Evolutionary conservation across 2,329 filamentous ascomycete species (phyloP).

Genomic region (Ophiocordyceps australis): DNA sequence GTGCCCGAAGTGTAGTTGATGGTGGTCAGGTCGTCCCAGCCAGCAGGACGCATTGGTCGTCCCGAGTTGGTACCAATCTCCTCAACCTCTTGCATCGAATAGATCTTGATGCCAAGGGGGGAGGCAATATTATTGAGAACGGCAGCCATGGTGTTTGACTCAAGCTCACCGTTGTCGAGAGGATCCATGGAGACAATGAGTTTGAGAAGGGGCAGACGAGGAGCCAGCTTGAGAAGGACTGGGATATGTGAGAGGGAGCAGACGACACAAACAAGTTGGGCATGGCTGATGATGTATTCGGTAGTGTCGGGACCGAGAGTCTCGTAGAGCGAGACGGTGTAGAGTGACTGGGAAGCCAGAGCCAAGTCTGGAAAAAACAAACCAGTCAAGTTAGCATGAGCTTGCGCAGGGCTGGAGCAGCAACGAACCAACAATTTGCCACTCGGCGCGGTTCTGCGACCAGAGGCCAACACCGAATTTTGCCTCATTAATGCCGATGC

Average conservation of each 20-base stretch:
- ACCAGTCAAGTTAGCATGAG: not conserved
- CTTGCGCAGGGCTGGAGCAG: not conserved
- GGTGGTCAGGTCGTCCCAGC: conserved; percentile 61
- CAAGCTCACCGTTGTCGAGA: conserved; percentile 59
- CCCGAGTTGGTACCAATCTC: conserved; percentile 55
- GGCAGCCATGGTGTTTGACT: conserved; percentile 61
- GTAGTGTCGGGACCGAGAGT: conserved; percentile 81
- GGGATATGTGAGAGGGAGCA: conserved; percentile 70
- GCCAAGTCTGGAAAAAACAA: conserved; percentile 46
- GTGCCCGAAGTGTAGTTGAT: conserved; percentile 87
- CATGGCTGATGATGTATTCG: conserved; percentile 92
- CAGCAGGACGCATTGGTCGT: conserved; percentile 52
- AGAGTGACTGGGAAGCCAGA: conserved; percentile 73
- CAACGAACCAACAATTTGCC: conserved; percentile 56
- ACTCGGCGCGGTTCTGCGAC: conserved; percentile 75
- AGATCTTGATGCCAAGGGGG: conserved; percentile 58
- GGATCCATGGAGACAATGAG: conserved; percentile 76
- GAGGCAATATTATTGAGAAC: conserved; percentile 60
- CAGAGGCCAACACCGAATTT: conserved; percentile 68
- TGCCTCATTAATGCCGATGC: conserved; percentile 39
- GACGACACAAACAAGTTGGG: conserved; percentile 55
- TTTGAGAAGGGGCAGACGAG: conserved; percentile 66
- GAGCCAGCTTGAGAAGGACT: conserved; percentile 58
- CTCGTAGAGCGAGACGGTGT: conserved; percentile 87
- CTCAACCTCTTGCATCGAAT: conserved; percentile 68